Base-by-base conservation (phyloP, 169 alveolate genomes). In the Theileria parva region DNA sequence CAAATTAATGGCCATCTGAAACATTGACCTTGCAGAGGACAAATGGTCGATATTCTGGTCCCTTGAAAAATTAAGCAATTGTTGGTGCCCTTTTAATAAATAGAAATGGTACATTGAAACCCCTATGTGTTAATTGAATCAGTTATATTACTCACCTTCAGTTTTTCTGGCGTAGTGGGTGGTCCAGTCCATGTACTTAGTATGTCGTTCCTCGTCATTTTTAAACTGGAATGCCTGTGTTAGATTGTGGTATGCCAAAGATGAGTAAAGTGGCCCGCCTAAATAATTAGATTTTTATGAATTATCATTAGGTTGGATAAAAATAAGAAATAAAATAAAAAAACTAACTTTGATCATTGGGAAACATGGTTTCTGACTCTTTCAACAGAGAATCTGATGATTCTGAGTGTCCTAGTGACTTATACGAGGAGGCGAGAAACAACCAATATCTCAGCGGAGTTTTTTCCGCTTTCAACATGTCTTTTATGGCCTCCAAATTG, bases 371-470 rank as follows among this genome's bases (percentile, higher is more conserved):
- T 37, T 83, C 89, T 57, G 70, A 50, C 30, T 83, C 84, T 71
- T 39, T 68, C 21, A 83, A 57, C 60, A 83, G 57, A 2, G 63
- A 27, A 48, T 83, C 89, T 44, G 77, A 74, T 1, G 63, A 59
- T 17, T 83, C 86, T 34, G 71, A 12, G 3, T 65, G 64, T 13
- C 89, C 89, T n/a, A 66, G 72, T 27, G 37, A 23, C 55, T 72
- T 13, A 67, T 61, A 76, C 28, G 86, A 70, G n/a, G 37, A 55
- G 9, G 89, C 89, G 34, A 83, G 57, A 28, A 68, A 25, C 28
- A 83, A 30, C 89, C 89, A 83, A 53, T 83, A 59, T 32, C n/a
- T 67, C 70, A 76, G 32, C 25, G 74, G 34, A 37, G 76, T 85
- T 59, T 34, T 37, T 37, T 83, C 89, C 0, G 70, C 13, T 19